Evolutionary conservation across 2,329 filamentous ascomycete genomes (phyloP), one percentile per base, ranked within the genome.

Genomic region (Chaetomium sp.): DNA sequence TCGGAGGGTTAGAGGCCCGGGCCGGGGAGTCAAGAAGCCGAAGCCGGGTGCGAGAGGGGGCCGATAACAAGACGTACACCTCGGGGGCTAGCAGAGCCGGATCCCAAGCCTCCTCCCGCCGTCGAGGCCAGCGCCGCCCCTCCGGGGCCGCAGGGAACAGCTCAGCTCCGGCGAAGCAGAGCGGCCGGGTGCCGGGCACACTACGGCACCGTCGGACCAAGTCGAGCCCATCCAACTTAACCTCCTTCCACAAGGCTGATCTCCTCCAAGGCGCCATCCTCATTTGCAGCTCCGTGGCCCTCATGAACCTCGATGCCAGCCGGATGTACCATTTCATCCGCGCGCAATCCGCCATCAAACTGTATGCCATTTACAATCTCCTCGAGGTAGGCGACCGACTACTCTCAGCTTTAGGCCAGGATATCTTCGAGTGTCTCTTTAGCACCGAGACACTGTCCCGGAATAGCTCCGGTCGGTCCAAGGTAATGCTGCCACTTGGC

Each of bases 301-400:
- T 99, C 50, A 92, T 96, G 85, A 86, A 83, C 32, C 86, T 99
- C 46, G 95, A 99, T 69, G 94, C 94, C 5, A 96, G 91, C 68
- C 84, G 91, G 51, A 96, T 97, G 89, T 99, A 99, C 67, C 94
- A 99, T 70, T 91, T 91, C 65, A 96, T 99, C 64, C 87, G 92
- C 47, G 94, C 91, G 0, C 94, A 99, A 70, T 92, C 91, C 1
- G 91, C 92, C 6, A 96, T 99, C 74, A 99, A 99, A 69, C 80
- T 99, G 9, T 99, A 99, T 69, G 94, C 99, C 57, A 97, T 99
- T 54, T 99, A 96, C 77, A 99, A 99, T 67, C 89, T 96, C 37
- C 82, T 99, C 5, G 94, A 99, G 72, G 88, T 95, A 1, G 88
- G 88, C 53, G 94, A 99, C 70, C 87, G 91, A 6, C 79, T 99